Base-by-base conservation (phyloP, 1,139 yeast genomes). In the Fermentozyma sake region DNA sequence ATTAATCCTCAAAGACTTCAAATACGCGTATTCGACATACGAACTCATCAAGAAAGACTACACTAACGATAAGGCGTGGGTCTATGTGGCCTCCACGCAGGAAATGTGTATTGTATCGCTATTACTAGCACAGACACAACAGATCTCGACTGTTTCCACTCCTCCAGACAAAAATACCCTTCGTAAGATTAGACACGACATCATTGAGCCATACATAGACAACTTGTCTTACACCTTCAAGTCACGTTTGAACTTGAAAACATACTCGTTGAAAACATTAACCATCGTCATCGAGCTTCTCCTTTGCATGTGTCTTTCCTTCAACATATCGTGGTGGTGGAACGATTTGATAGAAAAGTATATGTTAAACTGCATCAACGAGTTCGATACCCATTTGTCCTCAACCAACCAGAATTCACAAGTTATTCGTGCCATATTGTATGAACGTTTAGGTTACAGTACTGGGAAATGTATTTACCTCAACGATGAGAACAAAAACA, bases 21-120 rank as follows among this genome's bases (percentile, higher is more conserved):
- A 80, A 49, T 79, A 78, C 38, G 93, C 97, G 6, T 81, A 83
- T 48, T 68, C 84, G 2, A 80, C 89, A 1, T 91, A 91, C 50
- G 97, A 91, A 36, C 53, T 85, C 33, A 67, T 87, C 20, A 80
- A 80, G 38, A 81, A 83, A 42, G 96, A 89, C 50, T 81, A 79
- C 42, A 67, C 76, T 19, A 73, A 72, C 37, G 94, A 83, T 44
- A 82, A 80, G 53, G 87, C 94, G 1, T 85, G 94, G 89, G 61
- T 69, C 4, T 81, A 85, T 44, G 70, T 83, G 31, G 95, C 96
- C 0, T 79, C 94, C 0, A 68, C 84, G 7, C 91, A 89, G 37
- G 97, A 91, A 55, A 82, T 85, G 82, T 79, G 86, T 39, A 81
- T 87, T 1, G 67, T 80, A 1, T 79, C 95, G 1, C 61, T 81